Evolutionary conservation across 805 yeast genomes (phyloP).

Genomic region (Candida silvicultrix): DNA sequence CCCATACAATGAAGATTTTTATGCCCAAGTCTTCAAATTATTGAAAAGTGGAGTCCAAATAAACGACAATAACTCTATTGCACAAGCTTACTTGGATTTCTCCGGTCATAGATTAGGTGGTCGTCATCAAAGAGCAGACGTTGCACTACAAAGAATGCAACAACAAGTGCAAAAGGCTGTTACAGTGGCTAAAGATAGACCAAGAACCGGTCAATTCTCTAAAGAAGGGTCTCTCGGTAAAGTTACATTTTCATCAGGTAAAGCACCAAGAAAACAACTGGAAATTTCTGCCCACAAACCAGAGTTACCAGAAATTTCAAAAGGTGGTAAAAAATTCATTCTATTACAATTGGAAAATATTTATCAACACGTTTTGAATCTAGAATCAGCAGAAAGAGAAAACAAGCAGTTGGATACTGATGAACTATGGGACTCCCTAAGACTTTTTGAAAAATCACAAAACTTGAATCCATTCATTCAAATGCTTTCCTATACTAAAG

Average conservation of each 20-base stretch:
- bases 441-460: conserved; percentile 55
- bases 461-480: conserved; percentile 67
- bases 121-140: conserved; percentile 75
- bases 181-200: conserved; percentile 86
- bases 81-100: conserved; percentile 85
- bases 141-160: conserved; percentile 95
- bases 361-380: conserved; percentile 66
- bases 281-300: conserved; percentile 53
- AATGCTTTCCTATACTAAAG: conserved; percentile 77
- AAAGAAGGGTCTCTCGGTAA: conserved; percentile 88
- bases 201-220: conserved; percentile 56
- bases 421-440: conserved; percentile 73
- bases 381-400: conserved; percentile 72
- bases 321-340: conserved; percentile 39
- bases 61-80: conserved; percentile 69
- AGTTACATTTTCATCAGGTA: conserved; percentile 70
- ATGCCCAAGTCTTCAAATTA: conserved; percentile 85
- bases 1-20: conserved; percentile 95
- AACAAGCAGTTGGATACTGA: conserved; percentile 37
- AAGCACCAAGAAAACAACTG: conserved; percentile 83
- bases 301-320: conserved; percentile 25
- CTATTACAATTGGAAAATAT: conserved; percentile 72
- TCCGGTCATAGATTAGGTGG: conserved; percentile 90
- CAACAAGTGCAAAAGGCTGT: conserved; percentile 97
- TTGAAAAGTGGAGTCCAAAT: conserved; percentile 46